Evolutionary conservation across 2,329 filamentous ascomycete genomes (phyloP).

Genomic region (Diaporthe amygdali): DNA sequence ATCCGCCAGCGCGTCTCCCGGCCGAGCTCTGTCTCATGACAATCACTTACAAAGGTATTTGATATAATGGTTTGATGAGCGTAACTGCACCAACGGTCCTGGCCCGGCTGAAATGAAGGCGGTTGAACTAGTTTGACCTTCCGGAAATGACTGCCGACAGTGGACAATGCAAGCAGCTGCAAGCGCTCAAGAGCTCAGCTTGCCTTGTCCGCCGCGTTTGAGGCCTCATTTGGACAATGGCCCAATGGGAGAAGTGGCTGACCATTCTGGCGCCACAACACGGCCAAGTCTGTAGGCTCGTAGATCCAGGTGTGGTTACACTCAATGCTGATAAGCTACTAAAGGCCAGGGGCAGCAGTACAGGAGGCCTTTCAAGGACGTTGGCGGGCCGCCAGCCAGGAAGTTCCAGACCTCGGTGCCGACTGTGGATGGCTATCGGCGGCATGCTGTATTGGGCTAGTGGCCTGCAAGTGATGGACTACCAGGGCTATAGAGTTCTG

Average conservation of each 20-base stretch:
- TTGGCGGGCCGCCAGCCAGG: not conserved
- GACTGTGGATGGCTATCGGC: not conserved
- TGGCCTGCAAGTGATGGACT: not conserved
- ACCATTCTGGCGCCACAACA: not conserved
- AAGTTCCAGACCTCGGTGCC: not conserved
- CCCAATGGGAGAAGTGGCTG: conserved; percentile 17
- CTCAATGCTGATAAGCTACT: not conserved
- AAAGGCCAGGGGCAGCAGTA: not conserved
- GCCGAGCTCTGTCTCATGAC: not conserved
- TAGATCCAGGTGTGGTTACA: conserved; percentile 12
- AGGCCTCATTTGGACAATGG: conserved; percentile 16
- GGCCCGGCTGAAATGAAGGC: not conserved
- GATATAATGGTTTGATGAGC: not conserved
- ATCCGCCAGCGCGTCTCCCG: too few species aligned
- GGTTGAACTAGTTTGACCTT: not conserved
- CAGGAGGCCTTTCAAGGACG: not conserved
- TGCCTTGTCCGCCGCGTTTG: not conserved
- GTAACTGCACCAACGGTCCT: not conserved
- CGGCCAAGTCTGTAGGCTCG: not conserved
- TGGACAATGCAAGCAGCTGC: not conserved
- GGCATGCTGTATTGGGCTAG: conserved; percentile 1
- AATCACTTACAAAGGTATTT: not conserved
- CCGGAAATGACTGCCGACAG: conserved; percentile 13
- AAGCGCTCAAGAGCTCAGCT: conserved; percentile 13
- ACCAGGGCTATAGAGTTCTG: not conserved